Evolutionary conservation across 768 basidiomycete species (phyloP).

Genomic region (Lactifluus hygrophoroides): DNA sequence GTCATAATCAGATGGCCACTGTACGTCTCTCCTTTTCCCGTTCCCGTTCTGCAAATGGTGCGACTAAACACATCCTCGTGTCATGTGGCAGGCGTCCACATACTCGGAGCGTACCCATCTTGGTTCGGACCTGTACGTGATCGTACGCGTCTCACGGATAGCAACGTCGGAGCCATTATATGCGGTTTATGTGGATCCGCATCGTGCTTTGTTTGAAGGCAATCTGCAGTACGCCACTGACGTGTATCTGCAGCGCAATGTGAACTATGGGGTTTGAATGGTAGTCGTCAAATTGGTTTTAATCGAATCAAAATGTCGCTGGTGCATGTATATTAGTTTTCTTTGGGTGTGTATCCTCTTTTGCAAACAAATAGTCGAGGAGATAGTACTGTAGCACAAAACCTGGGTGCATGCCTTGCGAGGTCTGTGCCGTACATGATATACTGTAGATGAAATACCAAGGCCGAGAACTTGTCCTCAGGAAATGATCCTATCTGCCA

Average conservation of each 20-base stretch:
- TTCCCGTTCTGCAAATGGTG: neutral
- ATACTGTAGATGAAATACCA: no score
- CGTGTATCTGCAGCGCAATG: neutral
- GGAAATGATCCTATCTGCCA: no score
- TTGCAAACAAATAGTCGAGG: no score
- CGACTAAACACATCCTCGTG: neutral
- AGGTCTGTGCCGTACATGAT: no score
- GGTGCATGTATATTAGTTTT: neutral
- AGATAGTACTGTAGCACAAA: no score
- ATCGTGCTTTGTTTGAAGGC: slow-evolving; percentile 2
- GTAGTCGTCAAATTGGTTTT: neutral
- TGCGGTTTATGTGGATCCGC: slow-evolving; percentile 2
- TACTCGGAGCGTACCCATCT: neutral
- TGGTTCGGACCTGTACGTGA: slow-evolving; percentile 2
- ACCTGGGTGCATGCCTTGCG: no score
- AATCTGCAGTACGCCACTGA: no score
- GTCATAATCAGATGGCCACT: slow-evolving; percentile 18
- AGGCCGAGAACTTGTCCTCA: no score
- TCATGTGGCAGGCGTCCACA: neutral
- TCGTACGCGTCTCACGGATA: slow-evolving; percentile 6
- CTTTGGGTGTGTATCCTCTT: no score
- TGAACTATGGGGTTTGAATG: neutral
- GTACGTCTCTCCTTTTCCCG: slow-evolving; percentile 14
- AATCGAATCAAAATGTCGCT: no score
- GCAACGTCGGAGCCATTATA: neutral